A percentile compares a stretch with the other conserved stretches of the same genome.
Conservation (phyloP, 2,329 filamentous ascomycete genomes). For the Ilyonectria sp. region DNA sequence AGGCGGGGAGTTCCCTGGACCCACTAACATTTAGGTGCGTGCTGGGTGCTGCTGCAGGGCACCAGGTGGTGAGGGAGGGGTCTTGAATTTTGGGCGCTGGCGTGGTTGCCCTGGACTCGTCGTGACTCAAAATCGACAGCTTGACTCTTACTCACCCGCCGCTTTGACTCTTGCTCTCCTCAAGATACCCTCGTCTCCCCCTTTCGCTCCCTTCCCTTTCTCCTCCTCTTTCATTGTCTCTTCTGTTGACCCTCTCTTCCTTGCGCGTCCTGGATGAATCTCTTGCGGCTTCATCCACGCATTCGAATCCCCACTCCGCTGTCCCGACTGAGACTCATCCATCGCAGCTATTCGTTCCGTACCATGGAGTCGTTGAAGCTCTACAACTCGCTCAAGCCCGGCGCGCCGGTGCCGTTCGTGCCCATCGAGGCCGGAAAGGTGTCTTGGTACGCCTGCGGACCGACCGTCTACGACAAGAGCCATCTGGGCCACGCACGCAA, state of each 20-base stretch:
- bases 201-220: conserved; percentile 36
- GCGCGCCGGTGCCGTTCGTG: conserved; percentile 80
- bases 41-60: conserved; percentile 23
- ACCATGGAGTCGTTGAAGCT: conserved; percentile 76
- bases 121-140: conserved; percentile 33
- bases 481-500: conserved; percentile 89
- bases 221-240: conserved; percentile 35
- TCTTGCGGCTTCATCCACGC: conserved; percentile 51
- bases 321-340: conserved; percentile 40
- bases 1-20: conserved; percentile 18
- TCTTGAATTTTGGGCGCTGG: conserved; percentile 24
- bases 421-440: conserved; percentile 81
- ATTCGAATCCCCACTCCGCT: conserved; percentile 48
- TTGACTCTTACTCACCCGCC: conserved; percentile 32
- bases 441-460: conserved; percentile 91
- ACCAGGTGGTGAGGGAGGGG: conserved; percentile 17
- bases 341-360: conserved; percentile 54
- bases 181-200: conserved; percentile 33
- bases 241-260: conserved; percentile 30
- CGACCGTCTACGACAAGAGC: conserved; percentile 87
- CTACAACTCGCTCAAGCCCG: conserved; percentile 83
- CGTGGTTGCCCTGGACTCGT: conserved; percentile 10
- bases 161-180: neutral
- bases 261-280: conserved; percentile 54
- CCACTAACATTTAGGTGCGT: conserved; percentile 23